Conservation (phyloP, 2,329 filamentous ascomycete species). For the Botryotinia narcissicola region DNA sequence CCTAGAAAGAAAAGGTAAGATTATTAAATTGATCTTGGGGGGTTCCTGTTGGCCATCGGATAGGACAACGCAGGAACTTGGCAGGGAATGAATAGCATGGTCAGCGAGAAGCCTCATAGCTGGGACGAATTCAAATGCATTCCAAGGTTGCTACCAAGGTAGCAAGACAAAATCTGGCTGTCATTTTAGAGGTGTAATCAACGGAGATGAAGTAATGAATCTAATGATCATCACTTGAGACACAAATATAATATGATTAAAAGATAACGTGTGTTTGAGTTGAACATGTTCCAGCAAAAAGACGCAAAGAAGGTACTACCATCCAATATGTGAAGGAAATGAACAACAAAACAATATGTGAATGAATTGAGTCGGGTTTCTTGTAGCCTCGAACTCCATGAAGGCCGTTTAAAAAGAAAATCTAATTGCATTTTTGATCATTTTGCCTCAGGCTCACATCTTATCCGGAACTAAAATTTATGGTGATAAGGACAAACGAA, state of each 20-base stretch:
- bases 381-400: not conserved
- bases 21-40: not conserved
- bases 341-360: not conserved
- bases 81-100: not conserved
- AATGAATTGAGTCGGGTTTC: not conserved
- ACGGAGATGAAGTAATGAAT: not conserved
- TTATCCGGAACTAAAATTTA: conserved; percentile 7
- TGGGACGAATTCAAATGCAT: not conserved
- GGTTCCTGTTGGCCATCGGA: not conserved
- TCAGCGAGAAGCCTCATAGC: not conserved
- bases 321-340: not conserved
- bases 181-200: not conserved
- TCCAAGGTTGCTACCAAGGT: not conserved
- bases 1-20: not conserved
- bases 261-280: not conserved
- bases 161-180: not conserved
- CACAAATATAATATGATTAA: not conserved
- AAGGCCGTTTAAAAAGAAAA: not conserved
- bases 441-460: conserved; percentile 2
- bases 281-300: not conserved
- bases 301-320: too few relatives aligned
- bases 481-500: conserved; percentile 5
- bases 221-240: conserved; percentile 9
- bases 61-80: not conserved
- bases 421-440: not conserved